These are phyloP conservation scores for Myochromella boudieri DNA, from an alignment of 768 basidiomycete genomes.

Conservation along the genomic window DNA sequence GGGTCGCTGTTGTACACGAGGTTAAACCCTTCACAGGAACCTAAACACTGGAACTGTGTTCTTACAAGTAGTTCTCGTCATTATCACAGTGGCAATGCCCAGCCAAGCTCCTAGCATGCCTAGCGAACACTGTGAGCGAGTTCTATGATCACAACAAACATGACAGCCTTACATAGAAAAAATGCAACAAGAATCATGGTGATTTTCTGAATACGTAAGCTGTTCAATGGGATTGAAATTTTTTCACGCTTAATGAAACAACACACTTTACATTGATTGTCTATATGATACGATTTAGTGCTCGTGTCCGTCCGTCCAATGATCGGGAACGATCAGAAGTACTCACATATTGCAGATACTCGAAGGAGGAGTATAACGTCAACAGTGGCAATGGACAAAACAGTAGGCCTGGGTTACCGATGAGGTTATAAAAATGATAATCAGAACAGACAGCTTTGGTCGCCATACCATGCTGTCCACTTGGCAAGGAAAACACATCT, in stretches of 20 bases:
- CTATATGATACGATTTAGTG: too few species aligned
- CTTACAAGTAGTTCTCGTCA: constrained; percentile 2
- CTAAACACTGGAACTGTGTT: not conserved
- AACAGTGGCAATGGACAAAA: constrained; percentile 20
- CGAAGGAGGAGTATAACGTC: constrained; percentile 25
- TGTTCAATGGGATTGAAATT: too few species aligned
- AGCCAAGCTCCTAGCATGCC: constrained; percentile 5
- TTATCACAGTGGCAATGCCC: constrained; percentile 5
- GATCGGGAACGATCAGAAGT: too few species aligned
- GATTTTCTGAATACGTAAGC: too few species aligned
- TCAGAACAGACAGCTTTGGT: not conserved
- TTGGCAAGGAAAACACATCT: constrained; percentile 21
- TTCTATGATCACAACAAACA: not conserved
- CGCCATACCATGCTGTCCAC: constrained; percentile 20
- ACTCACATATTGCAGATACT: constrained; percentile 22
- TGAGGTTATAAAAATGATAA: not conserved
- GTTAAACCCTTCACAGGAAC: not conserved
- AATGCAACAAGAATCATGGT: not conserved
- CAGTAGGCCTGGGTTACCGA: constrained; percentile 17
- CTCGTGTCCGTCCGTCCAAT: too few species aligned
- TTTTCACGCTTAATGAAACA: too few species aligned
- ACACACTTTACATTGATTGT: too few species aligned
- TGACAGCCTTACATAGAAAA: constrained; percentile 5
- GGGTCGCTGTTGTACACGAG: constrained; percentile 4
- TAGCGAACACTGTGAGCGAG: not conserved